Evolutionary conservation across 2,329 filamentous ascomycete species (phyloP).

Genomic region (Madurella mycetomatis): DNA sequence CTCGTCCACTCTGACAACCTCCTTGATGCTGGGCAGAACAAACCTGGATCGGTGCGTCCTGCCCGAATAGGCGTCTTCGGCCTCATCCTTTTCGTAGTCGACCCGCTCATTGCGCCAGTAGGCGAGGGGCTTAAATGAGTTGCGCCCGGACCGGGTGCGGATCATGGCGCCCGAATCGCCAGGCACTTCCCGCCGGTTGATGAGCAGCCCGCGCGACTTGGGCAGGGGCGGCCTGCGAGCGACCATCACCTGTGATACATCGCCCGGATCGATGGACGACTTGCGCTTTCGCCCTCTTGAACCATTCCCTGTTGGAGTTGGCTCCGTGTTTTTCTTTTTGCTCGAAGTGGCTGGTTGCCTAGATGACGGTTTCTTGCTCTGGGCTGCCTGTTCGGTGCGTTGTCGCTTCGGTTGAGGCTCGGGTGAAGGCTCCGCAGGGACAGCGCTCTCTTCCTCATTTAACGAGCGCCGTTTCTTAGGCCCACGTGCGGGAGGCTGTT

Average conservation of each 20-base stretch:
- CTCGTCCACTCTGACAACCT: constrained; percentile 71
- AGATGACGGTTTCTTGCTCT: constrained; percentile 21
- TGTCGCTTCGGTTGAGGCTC: constrained; percentile 23
- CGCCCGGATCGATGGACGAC: constrained; percentile 41
- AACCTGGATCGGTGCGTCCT: constrained; percentile 42
- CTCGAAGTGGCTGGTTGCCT: constrained; percentile 22
- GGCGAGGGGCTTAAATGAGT: constrained; percentile 71
- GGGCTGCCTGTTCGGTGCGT: constrained; percentile 15
- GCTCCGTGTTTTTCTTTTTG: constrained; percentile 2
- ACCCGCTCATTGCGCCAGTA: constrained; percentile 84
- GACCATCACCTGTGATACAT: constrained; percentile 43
- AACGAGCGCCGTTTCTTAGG: constrained; percentile 27
- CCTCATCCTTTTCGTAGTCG: constrained; percentile 61
- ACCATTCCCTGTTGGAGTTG: constrained; percentile 9
- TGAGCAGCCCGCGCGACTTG: constrained; percentile 51
- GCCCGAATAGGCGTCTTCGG: constrained; percentile 40
- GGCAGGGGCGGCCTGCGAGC: constrained; percentile 54
- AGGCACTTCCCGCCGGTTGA: constrained; percentile 40
- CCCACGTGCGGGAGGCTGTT: constrained; percentile 11
- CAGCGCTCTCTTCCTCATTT: constrained; percentile 24
- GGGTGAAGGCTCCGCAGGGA: constrained; percentile 19
- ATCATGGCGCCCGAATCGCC: constrained; percentile 45
- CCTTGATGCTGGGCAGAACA: constrained; percentile 66
- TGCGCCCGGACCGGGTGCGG: constrained; percentile 70
- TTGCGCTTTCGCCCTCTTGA: constrained; percentile 31